Percentiles rank a stretch among this genome's conserved stretches.
phyloP scores from a whole-genome alignment of 2,329 filamentous ascomycete genomes.

The Nakataea oryzae region DNA sequence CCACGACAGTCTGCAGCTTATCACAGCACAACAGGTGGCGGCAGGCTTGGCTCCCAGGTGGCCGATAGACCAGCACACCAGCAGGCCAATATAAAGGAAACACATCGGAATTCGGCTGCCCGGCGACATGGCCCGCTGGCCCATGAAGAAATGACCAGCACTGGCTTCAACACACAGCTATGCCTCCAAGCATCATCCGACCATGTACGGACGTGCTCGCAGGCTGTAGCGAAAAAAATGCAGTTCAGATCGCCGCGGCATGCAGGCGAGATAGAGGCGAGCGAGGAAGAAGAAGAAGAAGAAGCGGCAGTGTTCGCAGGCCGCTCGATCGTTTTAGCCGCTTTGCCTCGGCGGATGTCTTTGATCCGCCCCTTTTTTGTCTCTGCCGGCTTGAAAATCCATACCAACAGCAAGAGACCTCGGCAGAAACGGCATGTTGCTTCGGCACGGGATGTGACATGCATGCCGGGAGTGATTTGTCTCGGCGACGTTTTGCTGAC shows the following conservation, averaged over 20 bases:
- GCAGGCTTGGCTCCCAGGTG: not conserved
- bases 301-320: not conserved
- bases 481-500: too few species aligned
- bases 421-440: not conserved
- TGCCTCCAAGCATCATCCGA: not conserved
- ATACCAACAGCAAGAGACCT: not conserved
- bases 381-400: not conserved
- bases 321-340: not conserved
- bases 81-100: not conserved
- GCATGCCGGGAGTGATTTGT: too few species aligned
- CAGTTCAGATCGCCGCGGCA: not conserved
- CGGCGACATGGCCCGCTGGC: not conserved
- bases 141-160: not conserved
- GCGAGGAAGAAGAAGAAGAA: not conserved
- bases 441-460: too few species aligned
- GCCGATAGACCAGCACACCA: not conserved
- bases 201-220: not conserved
- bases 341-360: slow-evolving; percentile 1
- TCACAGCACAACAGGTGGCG: not conserved
- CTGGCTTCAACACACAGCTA: not conserved
- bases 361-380: not conserved
- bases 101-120: not conserved
- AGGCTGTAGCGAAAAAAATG: not conserved
- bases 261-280: not conserved
- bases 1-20: not conserved